phyloP scores from a whole-genome alignment of 2,329 filamentous ascomycete genomes.

The Leptodontidium sp. region DNA sequence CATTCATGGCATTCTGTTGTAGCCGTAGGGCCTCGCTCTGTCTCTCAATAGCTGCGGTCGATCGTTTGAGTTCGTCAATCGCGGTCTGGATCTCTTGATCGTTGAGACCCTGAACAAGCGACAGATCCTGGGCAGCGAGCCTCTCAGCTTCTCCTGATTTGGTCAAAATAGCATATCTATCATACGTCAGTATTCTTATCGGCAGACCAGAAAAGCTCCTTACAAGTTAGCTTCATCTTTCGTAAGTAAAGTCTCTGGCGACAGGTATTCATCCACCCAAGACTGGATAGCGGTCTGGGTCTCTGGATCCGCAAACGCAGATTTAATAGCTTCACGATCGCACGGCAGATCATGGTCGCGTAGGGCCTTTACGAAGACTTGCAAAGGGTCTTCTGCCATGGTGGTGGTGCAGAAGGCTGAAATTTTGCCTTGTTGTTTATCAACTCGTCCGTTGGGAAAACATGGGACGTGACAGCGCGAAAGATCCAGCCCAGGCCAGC shows the following conservation, averaged over 20 bases:
- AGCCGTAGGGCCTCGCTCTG: slow-evolving; percentile 68
- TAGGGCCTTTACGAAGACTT: slow-evolving; percentile 40
- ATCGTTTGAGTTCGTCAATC: slow-evolving; percentile 68
- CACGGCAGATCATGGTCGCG: slow-evolving; percentile 44
- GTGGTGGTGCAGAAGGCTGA: slow-evolving; percentile 37
- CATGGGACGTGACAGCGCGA: slow-evolving; percentile 20
- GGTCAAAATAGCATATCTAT: slow-evolving; percentile 60
- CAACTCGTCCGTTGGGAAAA: slow-evolving; percentile 18
- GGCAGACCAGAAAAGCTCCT: slow-evolving; percentile 19
- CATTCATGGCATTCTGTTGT: slow-evolving; percentile 67
- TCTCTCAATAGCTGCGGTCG: slow-evolving; percentile 69
- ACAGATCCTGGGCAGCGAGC: slow-evolving; percentile 56
- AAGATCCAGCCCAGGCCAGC: not conserved
- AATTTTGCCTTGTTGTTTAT: slow-evolving; percentile 32
- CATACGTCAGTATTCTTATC: slow-evolving; percentile 20
- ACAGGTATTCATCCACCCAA: slow-evolving; percentile 60
- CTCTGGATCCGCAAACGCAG: slow-evolving; percentile 39
- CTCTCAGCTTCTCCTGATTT: slow-evolving; percentile 57
- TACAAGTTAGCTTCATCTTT: slow-evolving; percentile 63
- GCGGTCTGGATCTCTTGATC: slow-evolving; percentile 69
- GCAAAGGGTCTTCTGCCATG: slow-evolving; percentile 37
- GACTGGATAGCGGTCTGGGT: slow-evolving; percentile 44
- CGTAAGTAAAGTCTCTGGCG: slow-evolving; percentile 60
- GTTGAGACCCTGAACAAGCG: slow-evolving; percentile 58
- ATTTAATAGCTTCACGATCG: slow-evolving; percentile 42